These are phyloP conservation scores for Picochlorum sp. DNA, from an alignment of 139 green algal genomes.

Conservation along the genomic window DNA sequence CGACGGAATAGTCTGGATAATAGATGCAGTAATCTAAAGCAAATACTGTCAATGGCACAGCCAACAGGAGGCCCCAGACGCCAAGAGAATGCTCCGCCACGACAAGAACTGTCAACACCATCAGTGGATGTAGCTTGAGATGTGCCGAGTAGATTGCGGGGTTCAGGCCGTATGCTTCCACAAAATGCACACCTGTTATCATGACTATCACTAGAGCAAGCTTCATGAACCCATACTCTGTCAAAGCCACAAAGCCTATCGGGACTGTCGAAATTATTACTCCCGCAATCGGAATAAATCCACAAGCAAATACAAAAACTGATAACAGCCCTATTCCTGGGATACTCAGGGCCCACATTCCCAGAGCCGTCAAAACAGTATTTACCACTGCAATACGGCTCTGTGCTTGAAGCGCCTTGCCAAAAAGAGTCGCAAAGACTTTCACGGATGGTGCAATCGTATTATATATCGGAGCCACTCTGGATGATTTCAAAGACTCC, in stretches of 20 bases:
- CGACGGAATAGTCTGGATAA: constrained; percentile 39
- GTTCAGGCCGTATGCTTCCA: constrained; percentile 73
- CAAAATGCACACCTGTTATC: constrained; percentile 73
- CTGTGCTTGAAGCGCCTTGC: constrained; percentile 83
- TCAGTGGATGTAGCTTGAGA: constrained; percentile 87
- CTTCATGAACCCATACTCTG: constrained; percentile 87
- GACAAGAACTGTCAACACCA: constrained; percentile 60
- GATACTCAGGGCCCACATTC: constrained; percentile 76
- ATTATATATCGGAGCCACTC: constrained; percentile 68
- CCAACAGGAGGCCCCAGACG: constrained; percentile 87
- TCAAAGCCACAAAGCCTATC: constrained; percentile 74
- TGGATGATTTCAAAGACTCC: constrained; percentile 38
- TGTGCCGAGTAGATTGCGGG: constrained; percentile 84
- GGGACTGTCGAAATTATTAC: constrained; percentile 81
- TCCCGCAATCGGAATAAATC: constrained; percentile 85
- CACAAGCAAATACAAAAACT: constrained; percentile 88
- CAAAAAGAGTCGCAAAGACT: constrained; percentile 77
- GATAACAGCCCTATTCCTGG: constrained; percentile 75
- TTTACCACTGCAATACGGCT: constrained; percentile 78
- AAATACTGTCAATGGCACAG: constrained; percentile 86
- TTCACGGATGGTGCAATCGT: constrained; percentile 75
- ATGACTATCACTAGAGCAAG: constrained; percentile 76
- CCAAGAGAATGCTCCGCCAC: constrained; percentile 74
- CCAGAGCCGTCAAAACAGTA: constrained; percentile 73
- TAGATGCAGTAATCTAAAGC: constrained; percentile 79